A percentile compares a stretch with the other conserved stretches of the same genome.
Conservation (phyloP, 768 basidiomycete species). For the Xerocomellus intermedius region DNA sequence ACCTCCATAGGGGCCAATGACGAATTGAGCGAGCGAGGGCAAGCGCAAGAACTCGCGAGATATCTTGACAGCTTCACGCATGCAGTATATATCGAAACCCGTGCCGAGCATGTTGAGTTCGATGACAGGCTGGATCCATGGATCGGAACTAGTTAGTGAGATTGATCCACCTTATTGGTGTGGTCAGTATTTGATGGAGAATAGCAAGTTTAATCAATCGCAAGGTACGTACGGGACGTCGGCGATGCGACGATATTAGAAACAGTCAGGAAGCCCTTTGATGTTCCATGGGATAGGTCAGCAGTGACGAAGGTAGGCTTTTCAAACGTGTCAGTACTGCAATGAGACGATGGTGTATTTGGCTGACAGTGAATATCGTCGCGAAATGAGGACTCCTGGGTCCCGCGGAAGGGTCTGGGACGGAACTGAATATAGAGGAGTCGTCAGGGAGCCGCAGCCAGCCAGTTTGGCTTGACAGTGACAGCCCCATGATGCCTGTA, state of each 20-base stretch:
- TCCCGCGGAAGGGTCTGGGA: not conserved
- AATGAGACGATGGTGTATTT: not conserved
- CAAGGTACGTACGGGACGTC: not conserved
- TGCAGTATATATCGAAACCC: not conserved
- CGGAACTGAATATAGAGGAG: not conserved
- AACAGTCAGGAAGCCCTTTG: not conserved
- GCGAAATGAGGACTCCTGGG: not conserved
- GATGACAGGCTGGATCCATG: not conserved
- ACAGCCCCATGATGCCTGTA: not conserved
- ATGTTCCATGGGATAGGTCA: not conserved
- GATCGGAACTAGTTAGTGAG: not conserved
- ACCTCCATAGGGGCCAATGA: not conserved
- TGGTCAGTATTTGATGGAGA: not conserved
- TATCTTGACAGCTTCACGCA: not conserved
- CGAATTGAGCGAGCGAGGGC: not conserved
- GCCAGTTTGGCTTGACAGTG: not conserved
- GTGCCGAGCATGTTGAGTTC: not conserved
- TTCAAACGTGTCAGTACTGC: not conserved
- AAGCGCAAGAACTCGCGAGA: not conserved
- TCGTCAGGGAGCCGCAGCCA: not conserved
- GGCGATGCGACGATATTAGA: not conserved
- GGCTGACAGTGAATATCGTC: not conserved
- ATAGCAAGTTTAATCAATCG: too few relatives aligned
- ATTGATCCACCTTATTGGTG: not conserved
- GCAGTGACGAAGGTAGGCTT: constrained; percentile 1